A percentile compares a stretch with the other conserved stretches of the same genome.
Conservation (phyloP, 768 basidiomycete species). For the Punctularia strigosozonata region DNA sequence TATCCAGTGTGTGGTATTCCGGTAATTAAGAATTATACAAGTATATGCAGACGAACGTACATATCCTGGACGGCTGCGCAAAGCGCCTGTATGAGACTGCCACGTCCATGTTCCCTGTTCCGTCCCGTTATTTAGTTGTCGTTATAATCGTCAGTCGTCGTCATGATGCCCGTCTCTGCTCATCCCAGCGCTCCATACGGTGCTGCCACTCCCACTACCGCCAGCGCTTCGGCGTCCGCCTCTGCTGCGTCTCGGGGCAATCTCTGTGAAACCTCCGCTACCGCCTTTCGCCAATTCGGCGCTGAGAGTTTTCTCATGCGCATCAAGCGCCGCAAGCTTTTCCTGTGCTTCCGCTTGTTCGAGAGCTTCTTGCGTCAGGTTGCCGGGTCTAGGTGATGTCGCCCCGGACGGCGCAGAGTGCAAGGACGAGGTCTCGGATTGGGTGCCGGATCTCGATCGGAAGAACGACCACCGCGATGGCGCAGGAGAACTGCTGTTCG, state of each 20-base stretch:
- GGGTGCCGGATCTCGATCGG: constrained; percentile 34
- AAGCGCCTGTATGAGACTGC: no score
- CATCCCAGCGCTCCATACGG: constrained; percentile 84
- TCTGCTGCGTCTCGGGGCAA: constrained; percentile 34
- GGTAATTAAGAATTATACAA: no score
- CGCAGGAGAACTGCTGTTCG: not conserved
- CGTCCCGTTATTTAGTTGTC: no score
- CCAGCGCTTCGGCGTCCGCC: constrained; percentile 47
- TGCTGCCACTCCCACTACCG: constrained; percentile 63
- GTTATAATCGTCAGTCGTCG: constrained; percentile 17
- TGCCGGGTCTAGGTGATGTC: constrained; percentile 22
- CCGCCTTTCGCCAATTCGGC: constrained; percentile 69
- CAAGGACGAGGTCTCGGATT: constrained; percentile 36
- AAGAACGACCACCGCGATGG: constrained; percentile 60
- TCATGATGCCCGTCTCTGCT: constrained; percentile 44
- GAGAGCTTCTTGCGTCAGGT: constrained; percentile 63
- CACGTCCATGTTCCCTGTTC: no score
- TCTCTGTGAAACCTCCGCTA: constrained; percentile 70
- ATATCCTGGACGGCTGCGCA: no score
- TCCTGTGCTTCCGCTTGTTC: constrained; percentile 73
- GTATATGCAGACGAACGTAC: no score
- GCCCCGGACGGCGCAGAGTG: constrained; percentile 26
- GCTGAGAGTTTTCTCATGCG: constrained; percentile 60
- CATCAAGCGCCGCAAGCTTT: constrained; percentile 66
- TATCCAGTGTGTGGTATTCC: no score